Conservation (phyloP, 2,329 filamentous ascomycete genomes). For the Calonectria pseudoreteaudii region DNA sequence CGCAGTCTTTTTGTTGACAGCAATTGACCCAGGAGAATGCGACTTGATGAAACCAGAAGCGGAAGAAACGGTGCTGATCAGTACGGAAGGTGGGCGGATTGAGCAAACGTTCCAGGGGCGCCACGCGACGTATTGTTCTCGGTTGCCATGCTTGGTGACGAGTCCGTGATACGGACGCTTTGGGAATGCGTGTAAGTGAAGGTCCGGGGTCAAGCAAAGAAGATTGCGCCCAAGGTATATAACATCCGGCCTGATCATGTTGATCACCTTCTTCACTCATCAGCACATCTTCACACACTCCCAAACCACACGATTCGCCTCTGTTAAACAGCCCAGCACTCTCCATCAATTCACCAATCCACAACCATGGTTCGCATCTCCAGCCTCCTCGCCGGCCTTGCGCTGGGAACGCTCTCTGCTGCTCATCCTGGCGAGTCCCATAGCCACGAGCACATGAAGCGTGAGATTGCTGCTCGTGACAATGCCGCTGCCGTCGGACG, state of each 20-base stretch:
- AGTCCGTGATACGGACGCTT: not conserved
- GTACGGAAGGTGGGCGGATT: not conserved
- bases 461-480: conserved; percentile 18
- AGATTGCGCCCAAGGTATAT: not conserved
- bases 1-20: conserved; percentile 2
- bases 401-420: not conserved
- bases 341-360: not conserved
- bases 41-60: conserved; percentile 2
- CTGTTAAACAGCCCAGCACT: not conserved
- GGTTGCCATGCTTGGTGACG: conserved; percentile 12
- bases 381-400: conserved; percentile 7
- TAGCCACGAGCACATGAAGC: conserved; percentile 21
- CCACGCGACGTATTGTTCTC: not conserved
- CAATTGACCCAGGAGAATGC: conserved; percentile 1
- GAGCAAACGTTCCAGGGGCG: not conserved
- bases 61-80: conserved; percentile 11
- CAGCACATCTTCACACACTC: not conserved
- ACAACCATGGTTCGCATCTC: conserved; percentile 1
- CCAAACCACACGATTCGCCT: not conserved
- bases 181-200: not conserved
- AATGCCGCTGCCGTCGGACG: conserved; percentile 21
- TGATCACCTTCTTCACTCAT: not conserved
- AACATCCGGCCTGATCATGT: not conserved
- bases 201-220: not conserved
- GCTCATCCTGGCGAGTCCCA: conserved; percentile 23